Evolutionary conservation across 768 basidiomycete genomes (phyloP).

Genomic region (Tricholomella constricta): DNA sequence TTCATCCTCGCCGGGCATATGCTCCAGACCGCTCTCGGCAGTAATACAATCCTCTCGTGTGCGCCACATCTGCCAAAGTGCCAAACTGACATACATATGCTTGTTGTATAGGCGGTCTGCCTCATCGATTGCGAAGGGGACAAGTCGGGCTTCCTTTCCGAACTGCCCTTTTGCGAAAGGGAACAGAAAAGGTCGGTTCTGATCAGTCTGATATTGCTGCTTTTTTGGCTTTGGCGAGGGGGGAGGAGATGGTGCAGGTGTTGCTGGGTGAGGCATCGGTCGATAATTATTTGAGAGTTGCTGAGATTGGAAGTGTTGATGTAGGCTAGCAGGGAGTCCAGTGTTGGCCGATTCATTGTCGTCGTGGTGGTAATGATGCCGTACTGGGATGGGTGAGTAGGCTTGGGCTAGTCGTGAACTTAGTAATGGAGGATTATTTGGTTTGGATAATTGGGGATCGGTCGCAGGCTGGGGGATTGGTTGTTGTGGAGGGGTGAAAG

Average conservation of each 20-base stretch:
- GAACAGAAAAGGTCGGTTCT: slow-evolving; percentile 89
- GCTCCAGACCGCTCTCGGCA: slow-evolving; percentile 87
- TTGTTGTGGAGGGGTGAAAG: slow-evolving; percentile 69
- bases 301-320: slow-evolving; percentile 36
- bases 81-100: slow-evolving; percentile 88
- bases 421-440: slow-evolving; percentile 37
- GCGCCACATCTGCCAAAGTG: slow-evolving; percentile 93
- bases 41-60: slow-evolving; percentile 95
- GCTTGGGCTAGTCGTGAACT: slow-evolving; percentile 82
- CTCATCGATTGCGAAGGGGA: slow-evolving; percentile 95
- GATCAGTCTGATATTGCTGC: slow-evolving; percentile 98
- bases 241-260: slow-evolving; percentile 90
- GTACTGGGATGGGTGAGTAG: slow-evolving; percentile 89
- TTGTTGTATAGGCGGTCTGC: slow-evolving; percentile 87
- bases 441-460: slow-evolving; percentile 36
- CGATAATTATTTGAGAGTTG: slow-evolving; percentile 38
- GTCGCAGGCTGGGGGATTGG: slow-evolving; percentile 34
- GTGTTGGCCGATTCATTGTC: slow-evolving; percentile 55
- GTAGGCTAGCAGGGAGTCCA: slow-evolving; percentile 38
- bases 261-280: slow-evolving; percentile 66
- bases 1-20: slow-evolving; percentile 69
- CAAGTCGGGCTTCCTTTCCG: slow-evolving; percentile 63
- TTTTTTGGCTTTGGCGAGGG: slow-evolving; percentile 90
- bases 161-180: slow-evolving; percentile 80
- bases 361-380: slow-evolving; percentile 93